These are phyloP conservation scores for Zasmidium cellare DNA, from an alignment of 2,329 filamentous ascomycete species.

Conservation along the genomic window DNA sequence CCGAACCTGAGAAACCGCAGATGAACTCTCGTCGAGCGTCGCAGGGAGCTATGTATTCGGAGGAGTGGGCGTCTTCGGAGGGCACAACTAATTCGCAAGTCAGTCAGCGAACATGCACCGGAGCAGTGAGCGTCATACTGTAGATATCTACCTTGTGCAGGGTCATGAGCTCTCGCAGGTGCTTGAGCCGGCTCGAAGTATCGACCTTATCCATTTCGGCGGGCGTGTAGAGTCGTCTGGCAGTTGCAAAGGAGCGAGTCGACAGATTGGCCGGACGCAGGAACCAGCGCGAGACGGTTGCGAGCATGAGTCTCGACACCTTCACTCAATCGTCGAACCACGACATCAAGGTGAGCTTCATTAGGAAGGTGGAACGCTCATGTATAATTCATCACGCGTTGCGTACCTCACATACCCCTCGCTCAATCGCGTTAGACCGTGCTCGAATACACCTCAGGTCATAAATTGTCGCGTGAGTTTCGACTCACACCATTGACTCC, in stretches of 20 bases:
- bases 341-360: background rate
- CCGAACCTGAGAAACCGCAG: constrained; percentile 91
- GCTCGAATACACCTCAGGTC: background rate
- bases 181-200: constrained; percentile 72
- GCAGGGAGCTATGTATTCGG: constrained; percentile 96
- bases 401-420: background rate
- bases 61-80: constrained; percentile 95
- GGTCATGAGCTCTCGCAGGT: constrained; percentile 83
- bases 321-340: background rate
- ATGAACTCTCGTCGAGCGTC: constrained; percentile 90
- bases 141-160: constrained; percentile 87
- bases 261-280: background rate
- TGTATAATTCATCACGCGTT: background rate
- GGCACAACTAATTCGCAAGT: constrained; percentile 69
- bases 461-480: background rate
- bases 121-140: constrained; percentile 55
- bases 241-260: constrained; percentile 23
- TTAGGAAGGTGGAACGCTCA: background rate
- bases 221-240: constrained; percentile 17
- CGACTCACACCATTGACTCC: background rate
- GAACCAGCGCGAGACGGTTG: background rate
- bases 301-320: background rate
- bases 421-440: background rate
- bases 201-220: constrained; percentile 74
- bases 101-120: constrained; percentile 39